phyloP scores from a whole-genome alignment of 345 rosid species.

The Eucalyptus brandiana region DNA sequence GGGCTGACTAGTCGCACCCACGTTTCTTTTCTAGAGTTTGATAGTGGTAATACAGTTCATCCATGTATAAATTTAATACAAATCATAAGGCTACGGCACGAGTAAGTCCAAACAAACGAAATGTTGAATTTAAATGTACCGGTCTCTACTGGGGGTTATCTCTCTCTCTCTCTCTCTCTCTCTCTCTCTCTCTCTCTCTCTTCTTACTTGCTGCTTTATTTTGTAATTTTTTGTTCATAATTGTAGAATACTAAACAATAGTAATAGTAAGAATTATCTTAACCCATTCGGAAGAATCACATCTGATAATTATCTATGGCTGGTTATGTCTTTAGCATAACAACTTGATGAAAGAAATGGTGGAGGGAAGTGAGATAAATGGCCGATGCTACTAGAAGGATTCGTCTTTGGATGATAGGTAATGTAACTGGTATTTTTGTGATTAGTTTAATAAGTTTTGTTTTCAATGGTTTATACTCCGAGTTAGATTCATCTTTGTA shows the following conservation, averaged over 20 bases:
- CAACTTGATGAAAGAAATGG: not conserved
- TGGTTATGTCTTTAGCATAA: too few relatives aligned
- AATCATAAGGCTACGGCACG: not conserved
- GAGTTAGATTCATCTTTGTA: not conserved
- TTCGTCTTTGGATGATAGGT: not conserved
- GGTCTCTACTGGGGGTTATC: not conserved
- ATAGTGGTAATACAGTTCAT: not conserved
- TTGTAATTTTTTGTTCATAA: not conserved
- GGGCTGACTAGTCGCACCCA: not conserved
- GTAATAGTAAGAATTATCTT: not conserved
- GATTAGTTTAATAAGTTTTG: not conserved
- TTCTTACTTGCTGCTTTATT: not conserved
- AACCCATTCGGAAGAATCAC: not conserved
- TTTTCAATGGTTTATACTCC: not conserved
- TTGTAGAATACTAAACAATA: not conserved
- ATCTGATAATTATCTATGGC: not conserved
- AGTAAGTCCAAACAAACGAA: too few relatives aligned
- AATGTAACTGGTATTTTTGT: rapidly evolving
- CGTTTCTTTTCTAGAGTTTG: not conserved
- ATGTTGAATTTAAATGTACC: too few relatives aligned
- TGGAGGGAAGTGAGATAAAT: not conserved
- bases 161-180: too few relatives aligned
- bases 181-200: too few relatives aligned
- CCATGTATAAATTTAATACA: not conserved
- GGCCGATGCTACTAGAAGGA: rapidly evolving